Conservation (phyloP, 805 yeast species). For the Candida krabiensis region DNA sequence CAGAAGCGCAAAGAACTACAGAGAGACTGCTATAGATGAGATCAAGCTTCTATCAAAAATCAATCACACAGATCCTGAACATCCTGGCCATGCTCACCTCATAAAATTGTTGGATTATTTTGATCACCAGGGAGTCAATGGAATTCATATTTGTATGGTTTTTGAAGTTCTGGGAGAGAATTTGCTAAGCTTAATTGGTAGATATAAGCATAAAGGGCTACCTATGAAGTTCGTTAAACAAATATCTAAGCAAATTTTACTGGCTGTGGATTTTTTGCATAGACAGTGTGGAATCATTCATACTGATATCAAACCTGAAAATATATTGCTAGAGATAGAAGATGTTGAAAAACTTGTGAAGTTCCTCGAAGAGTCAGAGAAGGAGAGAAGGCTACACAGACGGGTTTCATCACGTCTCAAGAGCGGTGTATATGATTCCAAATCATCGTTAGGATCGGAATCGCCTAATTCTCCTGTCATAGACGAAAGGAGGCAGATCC, state of each 20-base stretch:
- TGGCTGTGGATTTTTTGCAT: conserved; percentile 59
- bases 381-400: conserved; percentile 33
- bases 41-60: conserved; percentile 73
- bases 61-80: conserved; percentile 59
- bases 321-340: conserved; percentile 53
- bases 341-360: conserved; percentile 53
- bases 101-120: conserved; percentile 82
- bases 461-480: conserved; percentile 10
- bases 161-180: conserved; percentile 97
- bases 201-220: conserved; percentile 53
- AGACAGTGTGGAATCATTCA: conserved; percentile 66
- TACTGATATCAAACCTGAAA: conserved; percentile 78
- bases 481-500: conserved; percentile 20
- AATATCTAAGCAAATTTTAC: conserved; percentile 55
- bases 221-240: conserved; percentile 57
- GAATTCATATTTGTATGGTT: conserved; percentile 93
- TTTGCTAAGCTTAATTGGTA: conserved; percentile 75
- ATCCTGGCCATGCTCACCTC: conserved; percentile 81
- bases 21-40: conserved; percentile 94
- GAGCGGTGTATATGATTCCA: conserved; percentile 18
- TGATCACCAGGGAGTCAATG: conserved; percentile 86
- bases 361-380: conserved; percentile 40
- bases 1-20: conserved; percentile 83
- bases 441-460: too few species aligned
- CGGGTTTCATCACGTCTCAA: conserved; percentile 27